A percentile compares a stretch with the other conserved stretches of the same genome.
Conservation (phyloP, 768 basidiomycete species). For the Podaxis sp. region DNA sequence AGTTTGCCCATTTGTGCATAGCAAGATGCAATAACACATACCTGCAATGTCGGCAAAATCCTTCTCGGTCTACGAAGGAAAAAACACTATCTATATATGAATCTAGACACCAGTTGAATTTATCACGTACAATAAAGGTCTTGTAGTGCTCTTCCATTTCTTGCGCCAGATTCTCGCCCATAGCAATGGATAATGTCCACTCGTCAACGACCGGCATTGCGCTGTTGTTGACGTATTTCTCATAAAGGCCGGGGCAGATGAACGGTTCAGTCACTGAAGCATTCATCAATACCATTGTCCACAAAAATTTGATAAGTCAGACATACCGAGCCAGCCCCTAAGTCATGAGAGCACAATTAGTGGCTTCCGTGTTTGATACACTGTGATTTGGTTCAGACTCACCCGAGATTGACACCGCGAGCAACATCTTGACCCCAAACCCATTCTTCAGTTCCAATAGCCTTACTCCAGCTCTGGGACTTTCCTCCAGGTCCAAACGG, state of each 20-base stretch:
- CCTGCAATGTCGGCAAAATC: constrained; percentile 39
- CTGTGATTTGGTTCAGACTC: constrained; percentile 17
- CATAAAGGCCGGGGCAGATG: constrained; percentile 68
- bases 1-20: constrained; percentile 42
- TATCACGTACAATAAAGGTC: constrained; percentile 35
- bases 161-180: constrained; percentile 62
- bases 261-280: constrained; percentile 70
- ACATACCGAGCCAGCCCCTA: constrained; percentile 48
- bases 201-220: constrained; percentile 58
- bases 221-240: constrained; percentile 52
- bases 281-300: constrained; percentile 1
- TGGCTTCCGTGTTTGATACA: constrained; percentile 34
- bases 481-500: constrained; percentile 76
- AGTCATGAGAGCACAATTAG: constrained; percentile 21
- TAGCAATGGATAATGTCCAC: constrained; percentile 70
- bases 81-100: not conserved
- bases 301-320: not conserved
- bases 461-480: constrained; percentile 77
- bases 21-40: constrained; percentile 14
- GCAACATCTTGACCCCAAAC: constrained; percentile 64
- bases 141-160: constrained; percentile 81
- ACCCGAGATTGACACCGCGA: constrained; percentile 61
- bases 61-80: constrained; percentile 30
- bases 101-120: not conserved
- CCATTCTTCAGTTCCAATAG: constrained; percentile 72